Evolutionary conservation across 179 eudicot genomes (phyloP), one percentile per base, ranked within the genome.

Genomic region (Heliamphora pulchella): DNA sequence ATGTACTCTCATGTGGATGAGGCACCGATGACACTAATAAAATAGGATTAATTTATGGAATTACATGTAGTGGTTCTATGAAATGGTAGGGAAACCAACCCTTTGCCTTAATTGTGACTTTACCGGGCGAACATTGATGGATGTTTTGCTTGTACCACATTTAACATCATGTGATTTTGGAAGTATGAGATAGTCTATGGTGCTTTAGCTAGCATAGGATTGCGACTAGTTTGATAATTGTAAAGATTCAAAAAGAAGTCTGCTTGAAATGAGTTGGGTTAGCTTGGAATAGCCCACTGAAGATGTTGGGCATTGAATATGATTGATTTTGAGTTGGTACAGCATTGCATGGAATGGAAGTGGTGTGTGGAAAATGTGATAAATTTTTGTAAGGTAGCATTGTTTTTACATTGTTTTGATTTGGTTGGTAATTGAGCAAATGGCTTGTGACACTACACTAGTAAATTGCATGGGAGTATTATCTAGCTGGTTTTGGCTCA

Each of bases 21-120:
- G 53, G 59, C 62, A 39, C 39, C 20, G n/a, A 22, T 77, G 44
- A 63, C 8, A 15, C 62, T 78, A 51, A 50, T 78, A 54, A 65
- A 22, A 64, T 15, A 51, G 73, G 62, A 51, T 44, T 43, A 47
- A 11, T n/a, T 18, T 1, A 18, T 62, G 44, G 4, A 47, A 63
- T 59, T 47, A 62, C 57, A 61, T 4, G 50, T 50, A 5, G 71
- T 62, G 41, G n/a, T n/a, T 77, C 57, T 62, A 22, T 9, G 43
- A 65, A 8, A 51, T 14, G 17, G 39, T 1, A 70, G 1, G 66
- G 75, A 68, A 54, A 43, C n/a, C 75, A 44, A 69, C 75, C 54
- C n/a, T 55, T 79, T 79, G 76, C 69, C 76, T 11, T 58, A 71
- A 70, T 44, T 13, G 61, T 78, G 43, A 59, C 71, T 20, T 63